Evolutionary conservation across 345 rosid genomes (phyloP).

Genomic region (Citrus unshiu): DNA sequence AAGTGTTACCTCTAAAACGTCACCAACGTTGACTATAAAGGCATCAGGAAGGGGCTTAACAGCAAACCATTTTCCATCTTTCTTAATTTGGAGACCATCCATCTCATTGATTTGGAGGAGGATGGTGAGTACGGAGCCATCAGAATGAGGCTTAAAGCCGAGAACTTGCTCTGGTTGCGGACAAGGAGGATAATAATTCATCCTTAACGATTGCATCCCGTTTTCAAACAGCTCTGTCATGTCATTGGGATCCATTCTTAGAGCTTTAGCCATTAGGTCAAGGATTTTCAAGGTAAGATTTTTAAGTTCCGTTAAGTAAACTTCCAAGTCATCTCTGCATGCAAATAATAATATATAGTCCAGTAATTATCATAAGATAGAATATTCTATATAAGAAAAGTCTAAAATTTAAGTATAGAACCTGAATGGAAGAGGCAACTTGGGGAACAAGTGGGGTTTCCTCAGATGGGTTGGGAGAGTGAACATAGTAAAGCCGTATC

Average conservation of each 20-base stretch:
- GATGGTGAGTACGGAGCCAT: slow-evolving; percentile 46
- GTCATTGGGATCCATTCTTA: not conserved
- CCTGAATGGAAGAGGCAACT: slow-evolving; percentile 8
- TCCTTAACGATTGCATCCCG: slow-evolving; percentile 44
- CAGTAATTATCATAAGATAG: not conserved
- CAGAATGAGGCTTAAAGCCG: slow-evolving; percentile 53
- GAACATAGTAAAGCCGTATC: slow-evolving; percentile 3
- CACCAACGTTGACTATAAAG: slow-evolving; percentile 54
- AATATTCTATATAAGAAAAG: no score
- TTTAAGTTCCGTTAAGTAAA: not conserved
- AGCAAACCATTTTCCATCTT: slow-evolving; percentile 40
- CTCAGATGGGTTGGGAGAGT: not conserved
- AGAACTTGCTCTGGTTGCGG: slow-evolving; percentile 50
- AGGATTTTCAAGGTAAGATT: not conserved
- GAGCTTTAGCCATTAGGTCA: not conserved
- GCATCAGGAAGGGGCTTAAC: slow-evolving; percentile 50
- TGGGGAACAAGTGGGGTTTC: slow-evolving; percentile 7
- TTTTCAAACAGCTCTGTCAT: slow-evolving; percentile 22
- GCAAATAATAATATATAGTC: no score
- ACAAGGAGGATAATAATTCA: slow-evolving; percentile 64
- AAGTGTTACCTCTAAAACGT: slow-evolving; percentile 34
- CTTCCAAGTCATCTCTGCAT: slow-evolving; percentile 7
- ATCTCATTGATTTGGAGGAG: slow-evolving; percentile 44
- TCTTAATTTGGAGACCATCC: slow-evolving; percentile 56
- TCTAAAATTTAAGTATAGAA: no score